Percentiles rank a stretch among this genome's conserved stretches.
Conservation (phyloP, 306 rosid species). For the Pueraria montana region DNA sequence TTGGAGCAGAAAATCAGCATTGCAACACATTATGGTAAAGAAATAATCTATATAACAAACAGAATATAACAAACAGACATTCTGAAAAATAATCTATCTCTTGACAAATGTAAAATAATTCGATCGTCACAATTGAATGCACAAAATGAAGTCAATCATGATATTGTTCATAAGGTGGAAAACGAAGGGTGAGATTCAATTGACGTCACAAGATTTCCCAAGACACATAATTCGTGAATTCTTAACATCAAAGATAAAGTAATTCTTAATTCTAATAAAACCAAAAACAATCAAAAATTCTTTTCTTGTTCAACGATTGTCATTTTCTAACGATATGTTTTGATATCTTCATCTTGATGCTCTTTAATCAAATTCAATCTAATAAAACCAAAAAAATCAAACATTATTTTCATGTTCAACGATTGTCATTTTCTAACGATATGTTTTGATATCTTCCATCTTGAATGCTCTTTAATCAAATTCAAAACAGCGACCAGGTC, state of each 20-base stretch:
- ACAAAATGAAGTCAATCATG: background rate
- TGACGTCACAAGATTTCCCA: background rate
- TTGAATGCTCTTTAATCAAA: background rate
- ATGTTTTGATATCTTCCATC: no score
- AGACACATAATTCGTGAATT: background rate
- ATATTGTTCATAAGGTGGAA: background rate
- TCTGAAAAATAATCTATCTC: background rate
- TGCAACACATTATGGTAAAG: background rate
- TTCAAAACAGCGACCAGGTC: background rate
- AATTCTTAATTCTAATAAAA: background rate
- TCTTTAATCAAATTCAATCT: no score
- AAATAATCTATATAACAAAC: no score
- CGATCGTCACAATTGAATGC: background rate
- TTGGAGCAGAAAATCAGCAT: background rate
- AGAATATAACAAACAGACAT: background rate
- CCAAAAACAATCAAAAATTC: background rate
- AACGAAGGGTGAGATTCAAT: conserved; percentile 1
- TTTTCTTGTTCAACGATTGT: background rate
- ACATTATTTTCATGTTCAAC: no score
- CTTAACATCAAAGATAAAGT: background rate
- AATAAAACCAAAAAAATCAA: no score
- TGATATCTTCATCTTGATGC: conserved; percentile 22
- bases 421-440: no score
- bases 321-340: background rate
- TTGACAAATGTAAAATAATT: background rate